Evolutionary conservation across 371 early-diverging fungal species (phyloP).

Genomic region (Syncephalastrum racemosum): DNA sequence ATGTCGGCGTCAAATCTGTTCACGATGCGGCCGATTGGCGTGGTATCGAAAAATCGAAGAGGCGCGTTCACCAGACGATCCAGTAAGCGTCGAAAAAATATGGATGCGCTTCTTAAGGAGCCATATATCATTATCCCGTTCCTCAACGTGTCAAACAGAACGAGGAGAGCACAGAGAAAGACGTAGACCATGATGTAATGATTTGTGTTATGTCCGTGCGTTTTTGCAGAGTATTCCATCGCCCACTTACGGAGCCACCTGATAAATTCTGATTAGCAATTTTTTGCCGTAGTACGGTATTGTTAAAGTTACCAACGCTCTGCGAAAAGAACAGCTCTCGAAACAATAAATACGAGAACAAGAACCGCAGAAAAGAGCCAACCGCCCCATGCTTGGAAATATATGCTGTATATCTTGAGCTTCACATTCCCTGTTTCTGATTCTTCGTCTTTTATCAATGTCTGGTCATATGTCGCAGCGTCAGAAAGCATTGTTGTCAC

Average conservation of each 20-base stretch:
- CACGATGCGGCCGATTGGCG: conserved; percentile 90
- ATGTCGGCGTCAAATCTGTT: conserved; percentile 80
- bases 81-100: conserved; percentile 54
- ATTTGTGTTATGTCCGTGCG: conserved; percentile 16
- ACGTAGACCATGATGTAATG: conserved; percentile 34
- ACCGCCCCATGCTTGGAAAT: conserved; percentile 70
- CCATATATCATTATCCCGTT: conserved; percentile 40
- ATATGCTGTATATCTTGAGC: conserved; percentile 58
- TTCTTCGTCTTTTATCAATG: conserved; percentile 45
- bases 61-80: conserved; percentile 64
- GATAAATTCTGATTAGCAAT: not conserved
- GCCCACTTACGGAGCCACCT: conserved; percentile 27
- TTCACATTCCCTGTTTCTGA: conserved; percentile 58
- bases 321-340: conserved; percentile 46
- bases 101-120: conserved; percentile 57
- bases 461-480: conserved; percentile 22
- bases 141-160: conserved; percentile 35
- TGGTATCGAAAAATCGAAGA: conserved; percentile 87
- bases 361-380: conserved; percentile 50
- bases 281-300: too few species aligned
- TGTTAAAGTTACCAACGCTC: conserved; percentile 21
- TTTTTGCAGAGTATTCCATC: conserved; percentile 3
- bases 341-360: conserved; percentile 44
- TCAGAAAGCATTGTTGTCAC: conserved; percentile 4
- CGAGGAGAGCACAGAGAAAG: conserved; percentile 18